Conservation (phyloP, 2,329 filamentous ascomycete genomes). For the Tolypocladium endophyticum region DNA sequence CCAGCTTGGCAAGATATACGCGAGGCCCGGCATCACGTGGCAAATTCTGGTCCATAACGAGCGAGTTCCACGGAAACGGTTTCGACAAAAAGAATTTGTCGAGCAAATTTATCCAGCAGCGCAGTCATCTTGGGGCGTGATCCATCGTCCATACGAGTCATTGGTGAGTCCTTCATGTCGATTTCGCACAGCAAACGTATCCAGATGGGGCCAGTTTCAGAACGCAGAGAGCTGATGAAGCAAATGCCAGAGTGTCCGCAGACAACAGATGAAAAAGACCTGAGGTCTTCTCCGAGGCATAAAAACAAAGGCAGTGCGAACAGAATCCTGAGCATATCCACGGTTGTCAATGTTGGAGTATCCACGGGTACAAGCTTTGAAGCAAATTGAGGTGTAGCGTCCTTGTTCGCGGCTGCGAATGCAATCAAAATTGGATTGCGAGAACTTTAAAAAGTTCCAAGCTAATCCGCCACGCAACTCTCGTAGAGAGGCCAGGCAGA, state of each 20-base stretch:
- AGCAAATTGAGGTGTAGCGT: neutral
- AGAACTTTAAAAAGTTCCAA: slow-evolving; percentile 6
- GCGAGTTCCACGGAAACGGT: neutral
- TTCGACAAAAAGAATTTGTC: neutral
- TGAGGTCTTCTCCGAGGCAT: neutral
- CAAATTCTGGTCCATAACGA: neutral
- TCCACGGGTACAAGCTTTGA: neutral
- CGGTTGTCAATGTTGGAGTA: neutral
- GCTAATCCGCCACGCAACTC: neutral
- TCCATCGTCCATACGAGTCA: neutral
- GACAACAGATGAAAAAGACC: neutral
- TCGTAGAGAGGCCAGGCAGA: neutral
- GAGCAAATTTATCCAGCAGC: neutral
- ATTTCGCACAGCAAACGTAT: neutral
- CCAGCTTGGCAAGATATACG: slow-evolving; percentile 8
- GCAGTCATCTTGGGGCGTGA: neutral
- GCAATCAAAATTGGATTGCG: slow-evolving; percentile 13
- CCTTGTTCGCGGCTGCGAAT: slow-evolving; percentile 10
- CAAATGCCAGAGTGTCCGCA: neutral
- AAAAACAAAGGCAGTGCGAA: neutral
- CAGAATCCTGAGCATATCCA: neutral
- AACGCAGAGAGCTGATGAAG: neutral
- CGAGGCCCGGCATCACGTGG: neutral
- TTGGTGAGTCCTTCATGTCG: neutral
- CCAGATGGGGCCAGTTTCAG: neutral